Conservation (phyloP, 352 stramenopile genomes). For the Stephanocyclus meneghinianus region DNA sequence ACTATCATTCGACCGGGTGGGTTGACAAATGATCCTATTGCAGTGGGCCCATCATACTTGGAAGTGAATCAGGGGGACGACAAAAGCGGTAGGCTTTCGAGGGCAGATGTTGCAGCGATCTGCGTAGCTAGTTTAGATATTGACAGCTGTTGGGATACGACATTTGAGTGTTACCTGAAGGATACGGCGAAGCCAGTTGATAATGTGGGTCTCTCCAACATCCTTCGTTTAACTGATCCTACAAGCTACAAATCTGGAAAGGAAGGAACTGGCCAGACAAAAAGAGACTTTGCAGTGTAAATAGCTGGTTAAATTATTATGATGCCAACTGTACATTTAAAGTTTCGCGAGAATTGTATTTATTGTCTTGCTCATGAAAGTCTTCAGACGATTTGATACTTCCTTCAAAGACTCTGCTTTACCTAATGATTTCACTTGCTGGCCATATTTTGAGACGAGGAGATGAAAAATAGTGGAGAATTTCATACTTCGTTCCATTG, state of each 20-base stretch:
- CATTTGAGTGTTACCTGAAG: constrained; percentile 69
- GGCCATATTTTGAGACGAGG: constrained; percentile 8
- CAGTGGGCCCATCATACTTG: constrained; percentile 46
- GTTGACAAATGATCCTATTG: constrained; percentile 58
- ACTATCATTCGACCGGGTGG: constrained; percentile 79
- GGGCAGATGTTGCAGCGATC: constrained; percentile 72
- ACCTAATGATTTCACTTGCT: background rate
- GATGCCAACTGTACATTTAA: background rate
- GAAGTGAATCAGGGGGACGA: constrained; percentile 82
- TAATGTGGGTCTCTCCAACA: constrained; percentile 26
- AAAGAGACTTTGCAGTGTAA: constrained; percentile 24
- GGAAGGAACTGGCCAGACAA: constrained; percentile 20
- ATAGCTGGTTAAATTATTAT: background rate
- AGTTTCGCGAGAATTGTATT: constrained; percentile 3
- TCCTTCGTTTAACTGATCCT: constrained; percentile 18
- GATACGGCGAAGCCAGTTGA: constrained; percentile 35
- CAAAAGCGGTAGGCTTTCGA: constrained; percentile 72
- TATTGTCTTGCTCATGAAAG: constrained; percentile 13
- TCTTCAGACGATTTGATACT: constrained; percentile 3
- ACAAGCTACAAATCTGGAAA: constrained; percentile 27
- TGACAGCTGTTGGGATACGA: constrained; percentile 42
- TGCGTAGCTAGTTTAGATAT: constrained; percentile 53
- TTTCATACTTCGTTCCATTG: constrained; percentile 13
- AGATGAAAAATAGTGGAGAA: constrained; percentile 11
- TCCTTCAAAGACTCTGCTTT: constrained; percentile 11